Conservation (phyloP, 805 yeast species). For the Yamadazyma nakazawae region DNA sequence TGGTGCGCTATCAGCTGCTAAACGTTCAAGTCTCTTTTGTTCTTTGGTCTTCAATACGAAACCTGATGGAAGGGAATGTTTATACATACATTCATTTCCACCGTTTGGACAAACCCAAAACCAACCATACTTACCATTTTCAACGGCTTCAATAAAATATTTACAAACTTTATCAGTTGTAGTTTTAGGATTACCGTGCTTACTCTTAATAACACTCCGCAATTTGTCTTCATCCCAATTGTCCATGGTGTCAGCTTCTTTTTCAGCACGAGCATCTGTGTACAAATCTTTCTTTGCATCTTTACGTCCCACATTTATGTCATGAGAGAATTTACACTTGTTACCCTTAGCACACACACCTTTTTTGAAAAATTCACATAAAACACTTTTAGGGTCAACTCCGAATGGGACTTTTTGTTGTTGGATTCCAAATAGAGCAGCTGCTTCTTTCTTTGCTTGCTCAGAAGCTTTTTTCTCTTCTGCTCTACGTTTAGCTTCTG, state of each 20-base stretch:
- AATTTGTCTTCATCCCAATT: conserved; percentile 96
- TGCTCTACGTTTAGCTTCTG: conserved; percentile 60
- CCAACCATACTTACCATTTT: conserved; percentile 97
- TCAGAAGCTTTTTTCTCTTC: conserved; percentile 91
- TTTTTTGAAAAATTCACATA: conserved; percentile 86
- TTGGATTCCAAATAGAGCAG: conserved; percentile 67
- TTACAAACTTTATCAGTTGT: conserved; percentile 96
- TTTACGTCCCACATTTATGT: conserved; percentile 78
- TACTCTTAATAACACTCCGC: conserved; percentile 78
- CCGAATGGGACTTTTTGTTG: conserved; percentile 92
- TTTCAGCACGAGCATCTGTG: conserved; percentile 75
- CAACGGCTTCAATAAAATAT: conserved; percentile 92
- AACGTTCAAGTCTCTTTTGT: conserved; percentile 83
- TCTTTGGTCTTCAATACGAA: conserved; percentile 96
- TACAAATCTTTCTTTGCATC: conserved; percentile 89
- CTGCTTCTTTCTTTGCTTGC: conserved; percentile 83
- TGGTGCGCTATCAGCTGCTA: conserved; percentile 80
- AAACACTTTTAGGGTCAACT: conserved; percentile 91
- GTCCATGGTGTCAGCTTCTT: conserved; percentile 87
- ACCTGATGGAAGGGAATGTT: conserved; percentile 95
- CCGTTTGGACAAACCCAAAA: conserved; percentile 97
- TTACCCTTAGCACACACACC: conserved; percentile 82
- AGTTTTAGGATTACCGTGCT: conserved; percentile 91
- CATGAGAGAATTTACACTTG: conserved; percentile 92
- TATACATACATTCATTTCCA: conserved; percentile 89